These are phyloP conservation scores for Sugiyamaella pinicola DNA, from an alignment of 1,139 yeast genomes.

Conservation along the genomic window DNA sequence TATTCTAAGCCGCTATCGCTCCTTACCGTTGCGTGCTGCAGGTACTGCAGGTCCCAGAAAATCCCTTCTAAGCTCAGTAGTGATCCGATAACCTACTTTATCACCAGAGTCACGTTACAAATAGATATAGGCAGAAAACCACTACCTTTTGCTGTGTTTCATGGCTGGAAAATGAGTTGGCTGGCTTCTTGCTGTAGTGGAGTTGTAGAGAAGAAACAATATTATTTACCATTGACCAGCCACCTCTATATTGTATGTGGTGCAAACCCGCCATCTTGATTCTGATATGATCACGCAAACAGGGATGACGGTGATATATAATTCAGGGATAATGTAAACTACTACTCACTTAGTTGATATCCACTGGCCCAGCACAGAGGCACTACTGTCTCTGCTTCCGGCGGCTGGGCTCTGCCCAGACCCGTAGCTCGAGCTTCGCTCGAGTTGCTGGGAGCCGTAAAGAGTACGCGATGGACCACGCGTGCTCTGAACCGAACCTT, in stretches of 20 bases:
- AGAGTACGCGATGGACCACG: no score
- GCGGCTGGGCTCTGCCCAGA: no score
- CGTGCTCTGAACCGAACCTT: no score
- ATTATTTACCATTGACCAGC: constrained; percentile 5
- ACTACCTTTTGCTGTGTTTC: background rate
- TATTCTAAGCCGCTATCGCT: no score
- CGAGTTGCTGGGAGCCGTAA: no score
- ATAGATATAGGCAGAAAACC: background rate
- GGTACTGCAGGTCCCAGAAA: constrained; percentile 1
- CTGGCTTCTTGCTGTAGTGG: constrained; percentile 3
- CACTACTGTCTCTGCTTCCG: no score
- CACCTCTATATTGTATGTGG: constrained; percentile 3
- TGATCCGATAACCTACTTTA: background rate
- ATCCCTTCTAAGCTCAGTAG: background rate
- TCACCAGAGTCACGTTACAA: background rate
- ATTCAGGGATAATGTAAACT: no score
- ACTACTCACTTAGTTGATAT: no score
- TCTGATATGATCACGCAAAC: no score
- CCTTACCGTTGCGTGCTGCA: constrained; percentile 1
- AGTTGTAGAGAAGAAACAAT: background rate
- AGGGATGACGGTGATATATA: no score
- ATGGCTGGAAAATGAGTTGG: constrained; percentile 4
- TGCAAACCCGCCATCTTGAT: constrained; percentile 12
- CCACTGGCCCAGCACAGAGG: no score
- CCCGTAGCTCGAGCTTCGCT: no score